Percentiles rank a stretch among this genome's conserved stretches.
Conservation (phyloP, 345 rosid genomes). For the Cardiospermum halicacabum region DNA sequence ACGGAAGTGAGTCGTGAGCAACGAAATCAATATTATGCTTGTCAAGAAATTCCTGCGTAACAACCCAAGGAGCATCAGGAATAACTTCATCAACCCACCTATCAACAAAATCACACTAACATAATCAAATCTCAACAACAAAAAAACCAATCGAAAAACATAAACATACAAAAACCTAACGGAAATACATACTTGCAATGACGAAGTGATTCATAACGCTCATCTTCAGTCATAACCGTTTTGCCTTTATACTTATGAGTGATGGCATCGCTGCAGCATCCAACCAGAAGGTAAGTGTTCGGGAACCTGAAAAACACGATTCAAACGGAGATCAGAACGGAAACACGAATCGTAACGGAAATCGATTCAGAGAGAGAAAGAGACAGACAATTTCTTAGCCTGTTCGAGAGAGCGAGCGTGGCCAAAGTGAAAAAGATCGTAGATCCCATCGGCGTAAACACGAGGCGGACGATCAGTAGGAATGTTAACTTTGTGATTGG, state of each 20-base stretch:
- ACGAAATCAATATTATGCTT: conserved; percentile 67
- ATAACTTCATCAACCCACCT: conserved; percentile 99
- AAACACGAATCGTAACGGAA: too few species aligned
- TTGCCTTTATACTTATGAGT: conserved; percentile 86
- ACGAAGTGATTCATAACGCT: conserved; percentile 90
- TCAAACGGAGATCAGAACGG: too few species aligned
- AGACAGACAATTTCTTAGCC: conserved; percentile 74
- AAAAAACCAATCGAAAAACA: too few species aligned
- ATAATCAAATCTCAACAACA: too few species aligned
- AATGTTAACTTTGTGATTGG: conserved; percentile 9
- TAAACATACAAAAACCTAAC: background rate
- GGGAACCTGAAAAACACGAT: conserved; percentile 86
- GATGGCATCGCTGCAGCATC: conserved; percentile 85
- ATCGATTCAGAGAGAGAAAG: background rate
- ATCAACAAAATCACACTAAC: background rate
- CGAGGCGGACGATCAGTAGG: conserved; percentile 60
- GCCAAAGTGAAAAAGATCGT: conserved; percentile 97
- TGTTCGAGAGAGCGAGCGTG: conserved; percentile 97
- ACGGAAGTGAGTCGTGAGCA: conserved; percentile 96
- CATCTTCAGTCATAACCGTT: conserved; percentile 80
- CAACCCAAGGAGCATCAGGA: conserved; percentile 91
- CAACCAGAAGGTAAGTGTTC: conserved; percentile 71
- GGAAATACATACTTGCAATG: conserved; percentile 75
- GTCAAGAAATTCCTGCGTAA: conserved; percentile 81
- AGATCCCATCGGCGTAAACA: conserved; percentile 98